Conservation (phyloP, 179 eudicot genomes). For the Monotropa hypopitys region DNA sequence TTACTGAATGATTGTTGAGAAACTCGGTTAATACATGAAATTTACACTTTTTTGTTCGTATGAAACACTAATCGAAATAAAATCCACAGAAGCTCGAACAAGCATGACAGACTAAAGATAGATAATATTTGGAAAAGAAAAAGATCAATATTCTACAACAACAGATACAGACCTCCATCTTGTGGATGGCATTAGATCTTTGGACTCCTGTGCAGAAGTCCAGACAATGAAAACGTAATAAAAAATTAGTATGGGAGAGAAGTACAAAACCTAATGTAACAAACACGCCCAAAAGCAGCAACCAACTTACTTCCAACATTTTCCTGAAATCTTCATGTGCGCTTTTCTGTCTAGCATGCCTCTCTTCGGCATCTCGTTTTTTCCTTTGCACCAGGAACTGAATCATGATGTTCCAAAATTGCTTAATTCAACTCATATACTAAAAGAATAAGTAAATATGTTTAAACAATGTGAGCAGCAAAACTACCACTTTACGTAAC, state of each 20-base stretch:
- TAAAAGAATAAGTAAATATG: neutral
- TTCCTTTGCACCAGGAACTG: slow-evolving; percentile 63
- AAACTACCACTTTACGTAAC: neutral
- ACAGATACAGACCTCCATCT: slow-evolving; percentile 67
- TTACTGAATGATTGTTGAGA: slow-evolving; percentile 38
- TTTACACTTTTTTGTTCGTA: neutral
- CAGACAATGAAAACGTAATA: neutral
- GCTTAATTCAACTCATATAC: neutral
- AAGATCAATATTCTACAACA: neutral
- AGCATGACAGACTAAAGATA: slow-evolving; percentile 1
- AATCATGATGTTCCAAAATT: slow-evolving; percentile 4
- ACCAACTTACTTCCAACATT: slow-evolving; percentile 69
- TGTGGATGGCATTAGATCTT: slow-evolving; percentile 51
- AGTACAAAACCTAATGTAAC: neutral
- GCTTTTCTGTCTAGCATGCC: slow-evolving; percentile 66
- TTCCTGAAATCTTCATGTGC: slow-evolving; percentile 67
- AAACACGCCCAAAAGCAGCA: slow-evolving; percentile 7
- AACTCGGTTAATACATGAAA: slow-evolving; percentile 8
- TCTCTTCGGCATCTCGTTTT: slow-evolving; percentile 83
- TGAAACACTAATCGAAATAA: slow-evolving; percentile 6
- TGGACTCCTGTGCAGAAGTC: slow-evolving; percentile 48
- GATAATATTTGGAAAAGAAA: neutral
- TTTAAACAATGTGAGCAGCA: neutral
- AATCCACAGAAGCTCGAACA: slow-evolving; percentile 1
- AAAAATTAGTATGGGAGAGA: neutral